Conservation (phyloP, 192 early-diverging fungal genomes). For the Allomyces macrogynus region DNA sequence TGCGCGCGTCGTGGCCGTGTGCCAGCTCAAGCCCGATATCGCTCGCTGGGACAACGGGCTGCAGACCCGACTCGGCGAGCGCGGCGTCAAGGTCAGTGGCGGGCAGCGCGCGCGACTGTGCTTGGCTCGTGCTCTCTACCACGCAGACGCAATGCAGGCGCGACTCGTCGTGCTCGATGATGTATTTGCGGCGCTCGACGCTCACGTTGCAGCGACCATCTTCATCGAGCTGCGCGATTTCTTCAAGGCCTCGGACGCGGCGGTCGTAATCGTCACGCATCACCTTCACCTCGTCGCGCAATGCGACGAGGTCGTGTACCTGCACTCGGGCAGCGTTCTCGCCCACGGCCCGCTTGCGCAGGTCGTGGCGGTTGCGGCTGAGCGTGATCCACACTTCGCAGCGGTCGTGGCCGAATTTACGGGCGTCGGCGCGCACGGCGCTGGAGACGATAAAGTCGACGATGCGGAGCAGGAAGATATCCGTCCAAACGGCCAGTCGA, state of each 20-base stretch:
- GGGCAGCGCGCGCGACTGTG: not conserved
- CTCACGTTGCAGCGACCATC: not conserved
- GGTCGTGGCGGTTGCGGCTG: not conserved
- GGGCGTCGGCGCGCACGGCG: too few species aligned
- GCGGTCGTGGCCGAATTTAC: not conserved
- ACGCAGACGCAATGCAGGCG: not conserved
- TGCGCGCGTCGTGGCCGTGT: constrained; percentile 27
- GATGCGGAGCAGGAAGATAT: too few species aligned
- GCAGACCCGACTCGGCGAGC: not conserved
- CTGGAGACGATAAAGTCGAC: too few species aligned
- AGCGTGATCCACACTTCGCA: not conserved
- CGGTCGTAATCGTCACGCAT: not conserved
- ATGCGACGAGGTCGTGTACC: not conserved
- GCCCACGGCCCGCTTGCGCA: not conserved
- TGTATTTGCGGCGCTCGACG: not conserved
- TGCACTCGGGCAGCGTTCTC: not conserved
- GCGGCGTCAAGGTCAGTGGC: not conserved
- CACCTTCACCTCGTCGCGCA: not conserved
- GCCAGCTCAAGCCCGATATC: constrained; percentile 33
- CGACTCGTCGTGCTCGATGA: not conserved
- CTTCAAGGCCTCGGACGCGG: not conserved
- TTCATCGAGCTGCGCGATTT: not conserved
- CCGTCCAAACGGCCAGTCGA: too few species aligned
- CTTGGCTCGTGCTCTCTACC: not conserved
- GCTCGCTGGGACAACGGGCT: constrained; percentile 20